These are phyloP conservation scores for Blepharisma japonicum DNA, from an alignment of 73 alveolate genomes.

Conservation along the genomic window DNA sequence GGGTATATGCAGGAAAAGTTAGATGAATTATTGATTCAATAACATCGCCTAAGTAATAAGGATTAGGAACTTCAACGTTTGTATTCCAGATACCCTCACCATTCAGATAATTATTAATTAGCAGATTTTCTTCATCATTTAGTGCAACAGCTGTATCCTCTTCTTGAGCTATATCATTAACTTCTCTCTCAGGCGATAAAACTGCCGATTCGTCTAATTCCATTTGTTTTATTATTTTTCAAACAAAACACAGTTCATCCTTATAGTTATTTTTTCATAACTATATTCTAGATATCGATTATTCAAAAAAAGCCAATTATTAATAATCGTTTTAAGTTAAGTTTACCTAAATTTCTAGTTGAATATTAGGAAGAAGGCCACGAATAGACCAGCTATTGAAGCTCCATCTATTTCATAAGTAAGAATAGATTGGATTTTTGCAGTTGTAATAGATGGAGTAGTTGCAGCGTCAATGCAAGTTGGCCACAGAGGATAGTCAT, in stretches of 20 bases:
- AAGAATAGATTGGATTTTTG: background rate
- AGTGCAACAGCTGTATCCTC: background rate
- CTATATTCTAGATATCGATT: too few species aligned
- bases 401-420: background rate
- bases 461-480: background rate
- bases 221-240: background rate
- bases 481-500: background rate
- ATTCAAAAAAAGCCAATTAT: too few species aligned
- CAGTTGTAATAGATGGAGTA: background rate
- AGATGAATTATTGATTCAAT: background rate
- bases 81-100: background rate
- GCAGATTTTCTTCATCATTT: slow-evolving; percentile 1
- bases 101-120: background rate
- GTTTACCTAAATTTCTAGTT: too few species aligned
- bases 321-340: too few species aligned
- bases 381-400: background rate
- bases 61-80: background rate
- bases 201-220: background rate
- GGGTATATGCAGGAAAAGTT: background rate
- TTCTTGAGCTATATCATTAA: background rate
- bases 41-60: slow-evolving; percentile 18
- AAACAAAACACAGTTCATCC: background rate
- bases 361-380: background rate
- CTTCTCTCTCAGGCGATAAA: background rate
- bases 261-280: too few species aligned